These are phyloP conservation scores for Clonostachys sp. DNA, from an alignment of 2,329 filamentous ascomycete genomes.

Conservation along the genomic window DNA sequence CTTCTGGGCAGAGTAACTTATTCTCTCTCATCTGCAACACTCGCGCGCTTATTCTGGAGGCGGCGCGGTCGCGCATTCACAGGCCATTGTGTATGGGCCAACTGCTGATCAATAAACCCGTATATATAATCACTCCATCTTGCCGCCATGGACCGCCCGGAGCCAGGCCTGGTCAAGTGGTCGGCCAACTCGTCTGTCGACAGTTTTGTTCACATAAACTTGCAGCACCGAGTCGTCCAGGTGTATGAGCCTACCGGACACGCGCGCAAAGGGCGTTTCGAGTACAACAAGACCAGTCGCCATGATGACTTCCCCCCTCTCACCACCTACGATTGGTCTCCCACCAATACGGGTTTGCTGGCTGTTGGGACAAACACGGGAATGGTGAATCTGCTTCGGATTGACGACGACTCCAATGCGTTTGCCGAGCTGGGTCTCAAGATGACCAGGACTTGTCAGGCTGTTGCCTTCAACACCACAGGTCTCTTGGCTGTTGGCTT, in stretches of 20 bases:
- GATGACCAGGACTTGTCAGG: constrained; percentile 73
- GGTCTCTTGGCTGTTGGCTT: constrained; percentile 74
- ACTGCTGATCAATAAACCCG: too few relatives aligned
- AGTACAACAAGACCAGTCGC: constrained; percentile 51
- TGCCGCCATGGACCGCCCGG: constrained; percentile 48
- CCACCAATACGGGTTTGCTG: constrained; percentile 58
- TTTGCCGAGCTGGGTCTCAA: constrained; percentile 66
- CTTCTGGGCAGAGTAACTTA: too few relatives aligned
- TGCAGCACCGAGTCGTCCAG: constrained; percentile 59
- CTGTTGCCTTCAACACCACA: constrained; percentile 71
- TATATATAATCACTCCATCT: not conserved
- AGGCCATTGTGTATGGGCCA: too few relatives aligned
- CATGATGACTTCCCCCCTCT: constrained; percentile 61
- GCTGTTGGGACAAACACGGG: constrained; percentile 73
- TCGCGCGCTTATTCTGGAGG: too few relatives aligned
- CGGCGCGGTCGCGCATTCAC: too few relatives aligned
- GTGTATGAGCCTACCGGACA: constrained; percentile 59
- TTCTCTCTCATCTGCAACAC: too few relatives aligned
- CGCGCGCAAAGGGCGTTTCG: constrained; percentile 50
- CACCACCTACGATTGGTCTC: constrained; percentile 65
- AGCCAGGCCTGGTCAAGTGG: constrained; percentile 63
- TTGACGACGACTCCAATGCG: constrained; percentile 66
- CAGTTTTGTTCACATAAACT: constrained; percentile 61
- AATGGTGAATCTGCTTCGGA: constrained; percentile 68
- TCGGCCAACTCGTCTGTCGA: constrained; percentile 54